Conservation (phyloP, 2,329 filamentous ascomycete species). For the Tetracladium maxilliforme region DNA sequence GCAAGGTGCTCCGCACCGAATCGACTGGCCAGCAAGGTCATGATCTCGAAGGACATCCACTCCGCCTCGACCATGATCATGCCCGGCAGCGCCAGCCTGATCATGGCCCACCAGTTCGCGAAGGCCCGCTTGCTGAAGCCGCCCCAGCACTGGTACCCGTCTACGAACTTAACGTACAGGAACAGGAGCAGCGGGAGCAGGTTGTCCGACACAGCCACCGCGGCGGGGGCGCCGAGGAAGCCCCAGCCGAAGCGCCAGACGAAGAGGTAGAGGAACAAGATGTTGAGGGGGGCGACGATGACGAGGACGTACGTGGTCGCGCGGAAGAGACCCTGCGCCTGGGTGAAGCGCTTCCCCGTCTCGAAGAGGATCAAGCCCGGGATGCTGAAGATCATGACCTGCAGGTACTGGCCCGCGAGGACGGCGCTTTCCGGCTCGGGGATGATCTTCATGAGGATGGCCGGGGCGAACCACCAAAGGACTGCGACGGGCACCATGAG, state of each 20-base stretch:
- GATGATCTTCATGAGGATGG: constrained; percentile 50
- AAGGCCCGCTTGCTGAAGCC: constrained; percentile 59
- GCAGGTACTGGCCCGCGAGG: constrained; percentile 61
- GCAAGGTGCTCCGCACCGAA: constrained; percentile 70
- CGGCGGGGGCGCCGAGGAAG: constrained; percentile 69
- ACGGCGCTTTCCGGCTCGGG: constrained; percentile 57
- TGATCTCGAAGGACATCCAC: constrained; percentile 81
- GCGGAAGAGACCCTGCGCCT: constrained; percentile 71
- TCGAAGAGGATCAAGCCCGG: constrained; percentile 69
- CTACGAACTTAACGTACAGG: constrained; percentile 57
- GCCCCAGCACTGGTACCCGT: constrained; percentile 66
- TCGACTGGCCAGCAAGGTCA: constrained; percentile 70
- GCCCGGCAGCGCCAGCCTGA: constrained; percentile 74
- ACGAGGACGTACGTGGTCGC: constrained; percentile 66
- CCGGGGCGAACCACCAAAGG: constrained; percentile 55
- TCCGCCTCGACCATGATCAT: constrained; percentile 92
- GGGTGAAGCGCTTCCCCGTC: constrained; percentile 63
- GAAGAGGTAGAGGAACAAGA: constrained; percentile 64
- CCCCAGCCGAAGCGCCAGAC: constrained; percentile 58
- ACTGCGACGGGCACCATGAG: constrained; percentile 59
- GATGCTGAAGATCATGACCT: constrained; percentile 52
- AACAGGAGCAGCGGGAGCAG: constrained; percentile 60
- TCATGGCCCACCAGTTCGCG: constrained; percentile 70
- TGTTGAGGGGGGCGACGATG: constrained; percentile 62
- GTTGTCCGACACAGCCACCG: constrained; percentile 61